Base-by-base conservation (phyloP, 2,329 filamentous ascomycete species). In the Trichoderma atrobrunneum region DNA sequence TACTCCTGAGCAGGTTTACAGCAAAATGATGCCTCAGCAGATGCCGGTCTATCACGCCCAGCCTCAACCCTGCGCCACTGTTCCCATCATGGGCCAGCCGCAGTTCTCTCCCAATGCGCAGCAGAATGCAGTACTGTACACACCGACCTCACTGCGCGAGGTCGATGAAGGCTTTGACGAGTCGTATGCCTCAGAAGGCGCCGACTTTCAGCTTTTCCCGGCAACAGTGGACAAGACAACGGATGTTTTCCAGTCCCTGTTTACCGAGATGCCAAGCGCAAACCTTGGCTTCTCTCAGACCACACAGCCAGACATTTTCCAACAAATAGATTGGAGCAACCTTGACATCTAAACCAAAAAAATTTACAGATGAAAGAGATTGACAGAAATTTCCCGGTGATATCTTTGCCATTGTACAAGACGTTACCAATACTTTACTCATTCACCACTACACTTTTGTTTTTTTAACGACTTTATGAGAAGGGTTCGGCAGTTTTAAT, bases 41-140 rank as follows among this genome's bases (percentile, higher is more conserved):
- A 84, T 86, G 63, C 80, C 72, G 21, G 83, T 79, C 21, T 80
- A 77, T 71, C 76, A 67, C 54, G 71, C 3, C 60, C 74, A 67
- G 59, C 73, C 2, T 57, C 74, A 77, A 59, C 77, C 82, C 24
- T 80, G 73, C 34, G 70, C 74, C 18, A 67, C 74, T 12, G 75
- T 76, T 5, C 74, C 74, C 21, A 8, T 73, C 8, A 64, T 76
- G 57, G 73, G 72, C 75, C 54, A 70, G 56, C 74, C 82, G 36
- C 90, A 93, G 73, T 87, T 93, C 73, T 94, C 92, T 4, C 91
- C 91, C 10, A 85, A 86, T 69, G 92, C 90, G 6, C 91, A 93
- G 76, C 86, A 87, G 43, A 90, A 91, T 73, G 83, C 89, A 1
- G 92, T 93, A 83, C 86, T 93, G 36, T 92, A 87, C 81, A 92